Percentiles rank a stretch among this genome's conserved stretches.
phyloP scores from a whole-genome alignment of 495 filamentous ascomycete species.

The Paragyromitra xinjiangensis region DNA sequence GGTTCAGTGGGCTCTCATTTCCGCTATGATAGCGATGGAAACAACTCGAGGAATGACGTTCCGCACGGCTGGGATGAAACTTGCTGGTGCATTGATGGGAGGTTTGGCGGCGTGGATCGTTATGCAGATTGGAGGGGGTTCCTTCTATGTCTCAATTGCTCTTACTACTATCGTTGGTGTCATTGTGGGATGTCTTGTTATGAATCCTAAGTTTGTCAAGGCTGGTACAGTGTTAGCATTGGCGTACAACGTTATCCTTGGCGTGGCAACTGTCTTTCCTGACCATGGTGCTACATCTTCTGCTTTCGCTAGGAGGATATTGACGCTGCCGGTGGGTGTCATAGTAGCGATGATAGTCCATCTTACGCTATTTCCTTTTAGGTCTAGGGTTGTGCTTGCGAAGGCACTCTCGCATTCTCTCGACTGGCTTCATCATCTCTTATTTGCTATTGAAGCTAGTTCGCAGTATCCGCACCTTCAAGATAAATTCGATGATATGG shows the following conservation, averaged over 20 bases:
- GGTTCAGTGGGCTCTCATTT: conserved; percentile 56
- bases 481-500: conserved; percentile 55
- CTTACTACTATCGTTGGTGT: conserved; percentile 51
- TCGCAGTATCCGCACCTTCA: conserved; percentile 48
- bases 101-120: conserved; percentile 51
- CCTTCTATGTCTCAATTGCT: conserved; percentile 28
- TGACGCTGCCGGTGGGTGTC: conserved; percentile 54
- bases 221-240: conserved; percentile 54
- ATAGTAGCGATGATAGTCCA: conserved; percentile 53
- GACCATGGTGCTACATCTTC: conserved; percentile 43
- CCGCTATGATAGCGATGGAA: conserved; percentile 56
- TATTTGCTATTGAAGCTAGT: conserved; percentile 56
- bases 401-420: conserved; percentile 54
- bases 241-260: conserved; percentile 56
- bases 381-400: conserved; percentile 46
- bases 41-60: conserved; percentile 58
- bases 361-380: conserved; percentile 54
- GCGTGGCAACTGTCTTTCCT: conserved; percentile 54
- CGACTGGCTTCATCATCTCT: conserved; percentile 56
- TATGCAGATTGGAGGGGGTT: conserved; percentile 40
- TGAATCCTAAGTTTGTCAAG: conserved; percentile 42
- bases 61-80: conserved; percentile 56
- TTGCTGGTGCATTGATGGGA: conserved; percentile 50
- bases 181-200: conserved; percentile 49
- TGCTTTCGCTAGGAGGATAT: conserved; percentile 51